A percentile compares a stretch with the other conserved stretches of the same genome.
Evolutionary conservation across 2,329 filamentous ascomycete species (phyloP).

Genomic region (Ophiobolus disseminans): DNA sequence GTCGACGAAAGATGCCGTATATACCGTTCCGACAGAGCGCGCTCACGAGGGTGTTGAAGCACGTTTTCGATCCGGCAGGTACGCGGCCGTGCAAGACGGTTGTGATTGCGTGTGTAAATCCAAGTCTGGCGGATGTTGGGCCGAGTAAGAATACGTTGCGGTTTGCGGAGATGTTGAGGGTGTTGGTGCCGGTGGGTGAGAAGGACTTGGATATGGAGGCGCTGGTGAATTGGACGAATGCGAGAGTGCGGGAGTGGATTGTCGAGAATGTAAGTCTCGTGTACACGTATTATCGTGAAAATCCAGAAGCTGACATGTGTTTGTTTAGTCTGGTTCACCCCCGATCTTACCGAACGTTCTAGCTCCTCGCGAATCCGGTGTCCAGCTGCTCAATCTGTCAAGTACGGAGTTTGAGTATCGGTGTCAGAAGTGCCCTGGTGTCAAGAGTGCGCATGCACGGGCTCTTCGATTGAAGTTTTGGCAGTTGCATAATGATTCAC

Average conservation of each 20-base stretch:
- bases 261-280: conserved; percentile 47
- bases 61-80: conserved; percentile 56
- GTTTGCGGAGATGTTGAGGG: conserved; percentile 58
- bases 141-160: conserved; percentile 59
- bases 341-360: conserved; percentile 44
- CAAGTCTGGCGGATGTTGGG: conserved; percentile 53
- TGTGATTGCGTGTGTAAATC: conserved; percentile 59
- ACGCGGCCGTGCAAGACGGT: conserved; percentile 53
- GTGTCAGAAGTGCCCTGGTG: conserved; percentile 49
- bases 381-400: conserved; percentile 52
- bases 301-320: conserved; percentile 7
- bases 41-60: conserved; percentile 59
- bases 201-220: conserved; percentile 30
- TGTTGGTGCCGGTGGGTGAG: conserved; percentile 43
- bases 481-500: conserved; percentile 36
- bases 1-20: conserved; percentile 43
- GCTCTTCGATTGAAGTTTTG: conserved; percentile 55
- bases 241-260: conserved; percentile 52
- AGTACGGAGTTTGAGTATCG: conserved; percentile 51
- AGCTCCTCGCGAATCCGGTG: conserved; percentile 53
- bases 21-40: conserved; percentile 58
- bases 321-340: conserved; percentile 51
- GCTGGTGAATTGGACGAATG: conserved; percentile 53
- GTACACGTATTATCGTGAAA: background rate
- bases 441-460: conserved; percentile 50